Evolutionary conservation across 2,329 filamentous ascomycete genomes (phyloP), one percentile per base, ranked within the genome.

Genomic region (Paecilomyces variotii): DNA sequence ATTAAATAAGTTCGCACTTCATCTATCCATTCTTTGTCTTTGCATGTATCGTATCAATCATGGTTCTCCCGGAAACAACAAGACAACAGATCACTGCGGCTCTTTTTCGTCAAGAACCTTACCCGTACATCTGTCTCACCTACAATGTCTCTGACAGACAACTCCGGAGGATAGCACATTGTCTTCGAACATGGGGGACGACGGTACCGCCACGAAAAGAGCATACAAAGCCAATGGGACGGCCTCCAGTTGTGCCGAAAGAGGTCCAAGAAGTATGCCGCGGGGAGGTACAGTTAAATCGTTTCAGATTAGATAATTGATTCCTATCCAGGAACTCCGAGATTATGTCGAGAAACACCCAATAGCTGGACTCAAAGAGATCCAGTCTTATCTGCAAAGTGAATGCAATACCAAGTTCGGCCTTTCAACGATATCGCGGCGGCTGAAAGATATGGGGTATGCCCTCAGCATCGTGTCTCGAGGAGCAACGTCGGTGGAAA

Each of bases 121-220:
- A 57, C 28, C 52, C 35, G 2, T 25, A 60, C 28, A 60, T 60
- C 45, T 56, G 55, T 30, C 19, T 26, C 28, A 45, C 58, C n/a
- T 65, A 76, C 80, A 64, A 78, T 76, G 1, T 76, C 75, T 60
- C 67, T 80, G 4, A 79, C 77, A 27, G 64, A 67, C n/a, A 62
- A 67, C 39, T 66, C 67, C 24, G 66, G 58, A 24, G 58, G 11
- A 60, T 60, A 54, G 45, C 56, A 14, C 56, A 32, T 34, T 57
- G 55, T 39, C 56, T 60, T 25, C 56, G 58, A 28, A 60, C 56
- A 50, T 60, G 35, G 32, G 58, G 56, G 19, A 60, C 58, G 3
- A 60, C 56, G 19, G 55, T 54, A 6, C 55, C 58, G 2, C 53
- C 58, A 9, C 45, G 52, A 25, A 35, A 56, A 24, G 54, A 56